A percentile compares a stretch with the other conserved stretches of the same genome.
These are phyloP conservation scores for Aspergillus melleus DNA, from an alignment of 2,329 filamentous ascomycete species.

Conservation along the genomic window DNA sequence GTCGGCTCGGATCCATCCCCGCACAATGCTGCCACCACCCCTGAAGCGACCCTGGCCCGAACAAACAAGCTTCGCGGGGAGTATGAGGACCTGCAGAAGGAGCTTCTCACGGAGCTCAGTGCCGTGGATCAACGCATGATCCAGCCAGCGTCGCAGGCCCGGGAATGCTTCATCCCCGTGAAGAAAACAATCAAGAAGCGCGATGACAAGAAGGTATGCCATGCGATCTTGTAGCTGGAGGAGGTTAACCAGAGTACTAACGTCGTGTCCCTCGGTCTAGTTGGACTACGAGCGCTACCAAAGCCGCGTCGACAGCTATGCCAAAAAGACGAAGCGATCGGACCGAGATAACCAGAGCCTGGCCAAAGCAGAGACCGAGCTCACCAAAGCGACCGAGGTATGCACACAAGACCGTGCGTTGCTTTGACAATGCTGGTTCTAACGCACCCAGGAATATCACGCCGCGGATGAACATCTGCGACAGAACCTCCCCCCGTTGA, in stretches of 20 bases:
- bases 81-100: slow-evolving; percentile 69
- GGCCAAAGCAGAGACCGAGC: slow-evolving; percentile 69
- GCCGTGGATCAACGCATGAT: slow-evolving; percentile 71
- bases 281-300: slow-evolving; percentile 79
- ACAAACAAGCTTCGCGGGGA: slow-evolving; percentile 65
- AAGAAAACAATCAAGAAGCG: slow-evolving; percentile 83
- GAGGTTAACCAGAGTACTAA: neutral
- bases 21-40: slow-evolving; percentile 60
- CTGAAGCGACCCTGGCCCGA: slow-evolving; percentile 62
- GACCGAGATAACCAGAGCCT: slow-evolving; percentile 72
- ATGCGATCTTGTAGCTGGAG: neutral
- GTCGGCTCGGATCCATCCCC: slow-evolving; percentile 62
- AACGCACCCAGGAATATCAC: slow-evolving; percentile 62
- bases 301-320: slow-evolving; percentile 66
- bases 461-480: slow-evolving; percentile 73
- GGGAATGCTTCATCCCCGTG: slow-evolving; percentile 67
- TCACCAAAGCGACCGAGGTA: slow-evolving; percentile 65
- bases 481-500: slow-evolving; percentile 68
- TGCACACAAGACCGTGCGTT: slow-evolving; percentile 11
- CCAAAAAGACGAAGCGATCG: slow-evolving; percentile 68
- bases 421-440: slow-evolving; percentile 1
- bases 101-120: slow-evolving; percentile 69
- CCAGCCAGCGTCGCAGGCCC: slow-evolving; percentile 67
- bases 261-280: slow-evolving; percentile 34
- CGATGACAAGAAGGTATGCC: slow-evolving; percentile 68